Conservation (phyloP, 2,329 filamentous ascomycete species). For the Alternaria atra region DNA sequence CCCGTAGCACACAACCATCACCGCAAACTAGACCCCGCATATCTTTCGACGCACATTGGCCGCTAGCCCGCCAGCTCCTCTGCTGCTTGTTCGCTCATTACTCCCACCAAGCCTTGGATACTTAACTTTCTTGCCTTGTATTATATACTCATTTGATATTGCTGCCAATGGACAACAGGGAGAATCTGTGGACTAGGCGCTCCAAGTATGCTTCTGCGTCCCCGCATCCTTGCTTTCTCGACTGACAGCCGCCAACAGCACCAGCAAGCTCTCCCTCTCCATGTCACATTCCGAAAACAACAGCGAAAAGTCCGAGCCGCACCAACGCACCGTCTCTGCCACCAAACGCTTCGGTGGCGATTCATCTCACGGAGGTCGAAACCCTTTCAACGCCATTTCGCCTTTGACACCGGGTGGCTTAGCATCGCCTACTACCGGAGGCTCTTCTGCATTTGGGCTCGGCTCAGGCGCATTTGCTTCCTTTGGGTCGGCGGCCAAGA, state of each 20-base stretch:
- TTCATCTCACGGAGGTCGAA: conserved; percentile 78
- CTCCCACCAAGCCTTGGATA: conserved; percentile 44
- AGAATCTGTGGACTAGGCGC: conserved; percentile 77
- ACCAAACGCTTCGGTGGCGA: conserved; percentile 80
- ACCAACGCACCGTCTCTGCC: conserved; percentile 70
- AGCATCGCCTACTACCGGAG: conserved; percentile 77
- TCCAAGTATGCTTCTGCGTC: conserved; percentile 71
- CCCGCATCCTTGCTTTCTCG: conserved; percentile 24
- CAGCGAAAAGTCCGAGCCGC: conserved; percentile 61
- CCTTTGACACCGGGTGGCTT: conserved; percentile 71
- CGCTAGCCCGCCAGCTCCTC: conserved; percentile 35
- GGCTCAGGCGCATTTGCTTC: conserved; percentile 96
- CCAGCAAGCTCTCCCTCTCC: conserved; percentile 89
- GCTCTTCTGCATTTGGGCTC: conserved; percentile 89
- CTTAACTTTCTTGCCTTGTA: conserved; percentile 16
- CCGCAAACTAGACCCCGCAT: conserved; percentile 15
- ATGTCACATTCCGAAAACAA: conserved; percentile 68
- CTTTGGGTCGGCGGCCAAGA: conserved; percentile 84
- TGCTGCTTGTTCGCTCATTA: conserved; percentile 49
- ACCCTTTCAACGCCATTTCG: conserved; percentile 80
- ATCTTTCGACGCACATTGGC: conserved; percentile 22
- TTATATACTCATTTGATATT: conserved; percentile 17
- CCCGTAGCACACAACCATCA: conserved; percentile 15
- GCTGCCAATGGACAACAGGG: conserved; percentile 53
- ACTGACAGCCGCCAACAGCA: conserved; percentile 62